Percentiles rank a stretch among this genome's conserved stretches.
Conservation (phyloP, 1,284 basidiomycete species). For the Mycena citricolor region DNA sequence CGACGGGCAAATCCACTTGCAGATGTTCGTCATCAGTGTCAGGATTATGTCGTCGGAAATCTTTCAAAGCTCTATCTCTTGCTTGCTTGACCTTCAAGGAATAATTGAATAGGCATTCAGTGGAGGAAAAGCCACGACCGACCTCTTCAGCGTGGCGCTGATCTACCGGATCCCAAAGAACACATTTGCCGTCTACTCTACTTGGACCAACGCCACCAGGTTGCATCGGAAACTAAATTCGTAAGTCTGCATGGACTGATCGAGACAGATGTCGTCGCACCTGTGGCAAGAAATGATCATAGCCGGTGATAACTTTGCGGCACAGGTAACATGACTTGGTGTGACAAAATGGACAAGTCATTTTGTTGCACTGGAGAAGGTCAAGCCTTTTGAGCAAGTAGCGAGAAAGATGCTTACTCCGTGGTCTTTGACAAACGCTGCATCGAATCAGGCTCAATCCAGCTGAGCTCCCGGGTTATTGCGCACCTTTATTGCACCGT, state of each 20-base stretch:
- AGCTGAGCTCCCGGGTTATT: not conserved
- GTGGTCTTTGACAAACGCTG: slow-evolving; percentile 74
- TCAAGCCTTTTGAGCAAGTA: not conserved
- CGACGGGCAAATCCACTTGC: slow-evolving; percentile 21
- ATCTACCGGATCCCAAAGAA: slow-evolving; percentile 69
- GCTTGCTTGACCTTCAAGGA: slow-evolving; percentile 63
- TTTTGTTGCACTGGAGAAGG: slow-evolving; percentile 70
- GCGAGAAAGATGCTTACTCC: slow-evolving; percentile 70
- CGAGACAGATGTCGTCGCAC: slow-evolving; percentile 37
- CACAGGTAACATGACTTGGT: slow-evolving; percentile 81
- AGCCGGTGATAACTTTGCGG: slow-evolving; percentile 66
- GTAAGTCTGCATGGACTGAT: no score
- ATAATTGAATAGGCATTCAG: not conserved
- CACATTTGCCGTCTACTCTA: slow-evolving; percentile 45
- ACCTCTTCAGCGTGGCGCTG: slow-evolving; percentile 67
- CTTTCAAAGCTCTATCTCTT: slow-evolving; percentile 59
- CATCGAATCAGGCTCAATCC: slow-evolving; percentile 1
- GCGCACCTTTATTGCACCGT: slow-evolving; percentile 67
- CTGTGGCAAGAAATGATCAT: slow-evolving; percentile 77
- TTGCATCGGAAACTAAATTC: slow-evolving; percentile 23
- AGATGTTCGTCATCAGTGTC: slow-evolving; percentile 22
- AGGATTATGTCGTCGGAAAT: slow-evolving; percentile 46
- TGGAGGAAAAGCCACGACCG: slow-evolving; percentile 20
- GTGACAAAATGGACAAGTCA: slow-evolving; percentile 68
- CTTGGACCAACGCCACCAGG: slow-evolving; percentile 29